Evolutionary conservation across 176 grass and related monocot species (phyloP).

Genomic region (Carex cristatella): DNA sequence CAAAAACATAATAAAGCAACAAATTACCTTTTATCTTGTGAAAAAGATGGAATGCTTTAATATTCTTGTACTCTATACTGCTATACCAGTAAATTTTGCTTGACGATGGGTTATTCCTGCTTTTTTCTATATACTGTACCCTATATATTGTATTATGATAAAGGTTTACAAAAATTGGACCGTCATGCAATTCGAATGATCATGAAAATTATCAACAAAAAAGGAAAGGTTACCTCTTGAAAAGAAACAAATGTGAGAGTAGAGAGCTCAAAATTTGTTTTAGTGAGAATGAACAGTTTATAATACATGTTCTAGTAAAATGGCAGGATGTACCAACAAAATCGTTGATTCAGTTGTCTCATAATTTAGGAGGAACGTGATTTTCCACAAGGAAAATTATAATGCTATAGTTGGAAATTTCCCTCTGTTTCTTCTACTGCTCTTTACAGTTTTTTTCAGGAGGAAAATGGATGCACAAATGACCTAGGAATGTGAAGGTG

Average conservation of each 20-base stretch:
- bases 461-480: slow-evolving; percentile 5
- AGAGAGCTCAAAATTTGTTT: neutral
- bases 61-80: neutral
- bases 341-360: neutral
- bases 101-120: neutral
- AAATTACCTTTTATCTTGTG: neutral
- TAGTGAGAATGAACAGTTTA: neutral
- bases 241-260: neutral
- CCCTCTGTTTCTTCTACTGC: neutral
- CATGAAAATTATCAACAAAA: neutral
- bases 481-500: slow-evolving; percentile 45
- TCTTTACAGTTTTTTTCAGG: neutral
- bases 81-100: neutral
- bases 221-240: neutral
- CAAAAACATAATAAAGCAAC: neutral
- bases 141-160: neutral
- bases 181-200: neutral
- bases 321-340: neutral
- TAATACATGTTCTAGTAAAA: neutral
- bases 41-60: slow-evolving; percentile 2
- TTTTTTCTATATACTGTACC: neutral
- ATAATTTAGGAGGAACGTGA: neutral
- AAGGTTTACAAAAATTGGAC: neutral
- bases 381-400: neutral
- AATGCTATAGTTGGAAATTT: neutral